phyloP scores from a whole-genome alignment of 2,329 filamentous ascomycete genomes.

The Colletotrichum coccodes region DNA sequence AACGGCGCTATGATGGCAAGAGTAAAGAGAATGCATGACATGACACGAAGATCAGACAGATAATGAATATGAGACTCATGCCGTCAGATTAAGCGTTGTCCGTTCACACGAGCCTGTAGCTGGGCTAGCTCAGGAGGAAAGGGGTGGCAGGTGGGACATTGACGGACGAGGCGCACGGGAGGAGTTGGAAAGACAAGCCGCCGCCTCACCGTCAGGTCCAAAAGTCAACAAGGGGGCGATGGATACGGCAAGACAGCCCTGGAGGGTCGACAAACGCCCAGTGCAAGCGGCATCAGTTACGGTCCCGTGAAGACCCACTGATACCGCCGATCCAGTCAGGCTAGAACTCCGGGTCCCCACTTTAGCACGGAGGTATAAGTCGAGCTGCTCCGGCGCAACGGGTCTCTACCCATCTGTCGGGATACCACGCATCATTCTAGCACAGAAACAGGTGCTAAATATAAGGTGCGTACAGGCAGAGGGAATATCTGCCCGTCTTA shows the following conservation, averaged over 20 bases:
- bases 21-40: background rate
- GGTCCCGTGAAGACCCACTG: slow-evolving; percentile 3
- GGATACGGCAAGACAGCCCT: background rate
- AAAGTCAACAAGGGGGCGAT: background rate
- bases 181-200: background rate
- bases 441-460: background rate
- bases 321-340: background rate
- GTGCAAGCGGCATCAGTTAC: background rate
- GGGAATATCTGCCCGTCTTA: background rate
- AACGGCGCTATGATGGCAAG: background rate
- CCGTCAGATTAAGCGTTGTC: background rate
- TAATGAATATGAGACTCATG: background rate
- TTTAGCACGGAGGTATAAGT: background rate
- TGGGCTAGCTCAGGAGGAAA: background rate
- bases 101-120: background rate
- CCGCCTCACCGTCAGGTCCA: background rate
- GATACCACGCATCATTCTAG: background rate
- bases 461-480: no score
- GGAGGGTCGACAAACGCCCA: background rate
- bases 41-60: background rate
- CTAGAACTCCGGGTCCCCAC: background rate
- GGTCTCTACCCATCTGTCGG: background rate
- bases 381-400: background rate
- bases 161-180: background rate
- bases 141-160: background rate